Conservation (phyloP, 768 basidiomycete species). For the Collybia sordida region DNA sequence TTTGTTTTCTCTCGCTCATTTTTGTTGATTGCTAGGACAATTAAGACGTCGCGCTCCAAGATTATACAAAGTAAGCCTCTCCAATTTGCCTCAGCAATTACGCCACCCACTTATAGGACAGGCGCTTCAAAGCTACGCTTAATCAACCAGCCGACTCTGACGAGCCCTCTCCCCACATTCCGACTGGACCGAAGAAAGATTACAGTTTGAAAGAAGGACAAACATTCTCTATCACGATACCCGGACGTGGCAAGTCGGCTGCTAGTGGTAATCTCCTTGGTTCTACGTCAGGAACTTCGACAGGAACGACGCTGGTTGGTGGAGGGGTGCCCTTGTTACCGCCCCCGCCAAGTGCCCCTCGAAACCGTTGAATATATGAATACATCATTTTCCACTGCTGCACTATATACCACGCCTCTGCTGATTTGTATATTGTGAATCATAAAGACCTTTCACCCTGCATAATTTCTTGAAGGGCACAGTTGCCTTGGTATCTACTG, state of each 20-base stretch:
- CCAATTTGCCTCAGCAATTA: conserved; percentile 5
- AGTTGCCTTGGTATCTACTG: background rate
- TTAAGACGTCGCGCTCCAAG: conserved; percentile 81
- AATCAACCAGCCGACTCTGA: conserved; percentile 47
- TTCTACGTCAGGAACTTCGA: conserved; percentile 23
- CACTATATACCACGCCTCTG: no score
- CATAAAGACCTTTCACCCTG: background rate
- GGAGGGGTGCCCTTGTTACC: conserved; percentile 70
- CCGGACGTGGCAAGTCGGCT: conserved; percentile 60
- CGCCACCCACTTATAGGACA: conserved; percentile 23
- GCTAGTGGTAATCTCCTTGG: conserved; percentile 38
- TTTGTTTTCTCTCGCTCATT: conserved; percentile 8
- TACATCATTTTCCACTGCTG: no score
- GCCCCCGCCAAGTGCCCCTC: conserved; percentile 74
- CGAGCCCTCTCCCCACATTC: conserved; percentile 64
- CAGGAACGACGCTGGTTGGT: conserved; percentile 23
- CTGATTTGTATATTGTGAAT: no score
- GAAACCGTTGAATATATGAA: conserved; percentile 29
- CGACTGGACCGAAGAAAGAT: conserved; percentile 85
- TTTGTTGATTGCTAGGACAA: background rate
- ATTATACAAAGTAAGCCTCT: conserved; percentile 72
- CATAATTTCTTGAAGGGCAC: background rate
- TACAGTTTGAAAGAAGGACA: conserved; percentile 94
- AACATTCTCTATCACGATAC: conserved; percentile 89
- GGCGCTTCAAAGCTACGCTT: conserved; percentile 63